These are phyloP conservation scores for Filosporella fistucella DNA, from an alignment of 495 filamentous ascomycete species.

Conservation along the genomic window DNA sequence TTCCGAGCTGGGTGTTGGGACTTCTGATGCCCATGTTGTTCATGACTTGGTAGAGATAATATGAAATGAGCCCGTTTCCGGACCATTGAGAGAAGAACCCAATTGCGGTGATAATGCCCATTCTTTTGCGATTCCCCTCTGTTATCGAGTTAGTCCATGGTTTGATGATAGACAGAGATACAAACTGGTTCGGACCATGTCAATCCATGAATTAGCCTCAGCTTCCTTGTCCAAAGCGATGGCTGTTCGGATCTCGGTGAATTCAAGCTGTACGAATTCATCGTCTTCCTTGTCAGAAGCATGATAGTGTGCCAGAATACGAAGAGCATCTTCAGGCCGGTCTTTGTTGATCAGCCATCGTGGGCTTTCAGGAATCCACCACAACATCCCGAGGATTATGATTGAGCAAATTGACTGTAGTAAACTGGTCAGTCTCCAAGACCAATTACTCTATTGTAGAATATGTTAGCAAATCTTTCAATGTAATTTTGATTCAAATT, in stretches of 20 bases:
- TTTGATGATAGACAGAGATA: too few species aligned
- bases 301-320: conserved; percentile 24
- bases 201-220: conserved; percentile 1
- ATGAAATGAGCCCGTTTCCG: conserved; percentile 48
- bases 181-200: conserved; percentile 10
- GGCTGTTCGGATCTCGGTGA: conserved; percentile 21
- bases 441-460: conserved; percentile 23
- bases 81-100: conserved; percentile 49
- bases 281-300: conserved; percentile 25
- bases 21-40: conserved; percentile 41
- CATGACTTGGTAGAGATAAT: conserved; percentile 47
- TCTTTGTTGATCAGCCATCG: conserved; percentile 20
- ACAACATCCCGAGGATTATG: background rate
- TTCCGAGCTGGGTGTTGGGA: background rate
- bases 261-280: conserved; percentile 31
- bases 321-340: conserved; percentile 37
- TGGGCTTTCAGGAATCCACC: conserved; percentile 12
- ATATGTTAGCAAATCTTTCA: conserved; percentile 2
- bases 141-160: too few species aligned
- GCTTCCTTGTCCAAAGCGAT: conserved; percentile 1
- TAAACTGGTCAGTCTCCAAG: conserved; percentile 37
- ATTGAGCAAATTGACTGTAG: conserved; percentile 26
- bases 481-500: background rate
- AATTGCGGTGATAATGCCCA: conserved; percentile 42
- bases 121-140: conserved; percentile 38